Evolutionary conservation across 2,329 filamentous ascomycete genomes (phyloP), one percentile per base, ranked within the genome.

Genomic region (Anthostomella pinea): DNA sequence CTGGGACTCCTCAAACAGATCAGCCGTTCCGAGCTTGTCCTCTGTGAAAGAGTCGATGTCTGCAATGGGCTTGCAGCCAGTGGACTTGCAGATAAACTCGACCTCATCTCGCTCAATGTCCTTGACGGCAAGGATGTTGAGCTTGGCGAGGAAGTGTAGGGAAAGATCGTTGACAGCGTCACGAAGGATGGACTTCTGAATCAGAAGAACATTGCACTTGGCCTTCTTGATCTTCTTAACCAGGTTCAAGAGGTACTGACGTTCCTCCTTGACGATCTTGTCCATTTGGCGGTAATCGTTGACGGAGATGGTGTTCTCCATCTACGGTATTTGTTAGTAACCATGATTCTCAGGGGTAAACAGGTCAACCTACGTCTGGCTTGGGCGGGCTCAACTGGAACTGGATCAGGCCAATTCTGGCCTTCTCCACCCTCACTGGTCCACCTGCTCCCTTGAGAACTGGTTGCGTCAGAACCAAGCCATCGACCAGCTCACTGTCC

Each of bases 171-270:
- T 98, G 64, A 98, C 90, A 22, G 93, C 93, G 58, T 98, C 93
- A 54, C 93, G 83, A 41, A 98, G 81, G 54, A 98, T 98, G 10
- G 91, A 97, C 71, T 98, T 98, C 62, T 98, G 93, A 54, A 98
- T 97, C 52, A 98, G 75, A 28, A 97, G 81, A 27, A 98, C 93
- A 58, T 98, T 98, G 72, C 93, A 98, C 75, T 97, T 98, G 52
- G 93, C 90, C 77, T 97, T 98, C 73, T 97, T 96, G 68, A 98
- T 98, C 78, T 97, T 98, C 80, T 98, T 97, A 62, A 94, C 90
- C 81, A 98, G 87, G 74, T 97, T 97, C 41, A 98, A 79, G 48
- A 98, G 80, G 68, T 98, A 98, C 53, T 93, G 87, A 52, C 93
- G 87, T 73, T 98, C 93, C 70, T 98, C 93, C 72, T 98, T 98